These are phyloP conservation scores for Stemphylium beticola DNA, from an alignment of 2,329 filamentous ascomycete species.

Conservation along the genomic window DNA sequence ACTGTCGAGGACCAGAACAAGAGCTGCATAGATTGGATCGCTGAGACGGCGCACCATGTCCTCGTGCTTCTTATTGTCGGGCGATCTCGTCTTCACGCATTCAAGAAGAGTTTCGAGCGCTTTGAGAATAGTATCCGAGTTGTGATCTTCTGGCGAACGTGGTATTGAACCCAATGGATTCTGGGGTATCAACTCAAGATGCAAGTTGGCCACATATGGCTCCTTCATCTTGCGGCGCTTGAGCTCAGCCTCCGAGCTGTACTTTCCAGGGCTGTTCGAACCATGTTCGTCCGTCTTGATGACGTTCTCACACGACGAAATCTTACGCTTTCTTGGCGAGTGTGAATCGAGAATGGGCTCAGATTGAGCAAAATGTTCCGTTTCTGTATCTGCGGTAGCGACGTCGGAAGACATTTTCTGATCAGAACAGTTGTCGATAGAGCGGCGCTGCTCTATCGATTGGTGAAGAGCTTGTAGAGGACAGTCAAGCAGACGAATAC, in stretches of 20 bases:
- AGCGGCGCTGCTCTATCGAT: neutral
- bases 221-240: constrained; percentile 7
- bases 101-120: too few relatives aligned
- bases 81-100: too few relatives aligned
- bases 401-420: neutral
- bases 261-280: neutral
- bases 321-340: constrained; percentile 17
- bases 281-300: too few relatives aligned
- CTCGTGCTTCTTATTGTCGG: neutral
- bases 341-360: neutral
- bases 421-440: neutral
- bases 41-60: neutral
- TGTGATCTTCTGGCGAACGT: neutral
- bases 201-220: neutral
- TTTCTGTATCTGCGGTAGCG: too few relatives aligned
- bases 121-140: too few relatives aligned
- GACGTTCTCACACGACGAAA: neutral
- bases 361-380: neutral
- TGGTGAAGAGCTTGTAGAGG: neutral
- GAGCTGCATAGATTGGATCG: neutral
- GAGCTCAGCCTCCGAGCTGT: neutral
- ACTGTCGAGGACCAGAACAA: neutral
- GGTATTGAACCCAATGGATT: neutral
- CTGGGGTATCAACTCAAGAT: neutral
- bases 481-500: neutral